A percentile compares a stretch with the other conserved stretches of the same genome.
Evolutionary conservation across 305 asterid genomes (phyloP).

Genomic region (Fraxinus platypoda): DNA sequence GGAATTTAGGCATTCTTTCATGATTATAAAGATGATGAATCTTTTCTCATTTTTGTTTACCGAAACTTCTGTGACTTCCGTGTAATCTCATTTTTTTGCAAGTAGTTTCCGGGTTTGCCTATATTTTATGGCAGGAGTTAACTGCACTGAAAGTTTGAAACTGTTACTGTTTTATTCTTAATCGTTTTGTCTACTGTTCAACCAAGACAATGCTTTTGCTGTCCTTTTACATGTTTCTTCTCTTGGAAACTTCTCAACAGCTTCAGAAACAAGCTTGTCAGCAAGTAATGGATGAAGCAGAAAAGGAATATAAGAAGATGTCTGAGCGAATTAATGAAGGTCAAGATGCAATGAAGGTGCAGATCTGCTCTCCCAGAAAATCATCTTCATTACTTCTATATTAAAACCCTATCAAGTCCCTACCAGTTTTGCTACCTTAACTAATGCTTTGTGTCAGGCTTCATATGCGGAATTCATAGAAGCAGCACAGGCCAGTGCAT

Average conservation of each 20-base stretch:
- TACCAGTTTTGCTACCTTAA: not conserved
- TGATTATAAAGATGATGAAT: not conserved
- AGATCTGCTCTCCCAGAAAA: not conserved
- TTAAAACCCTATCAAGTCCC: not conserved
- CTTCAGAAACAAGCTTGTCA: constrained; percentile 76
- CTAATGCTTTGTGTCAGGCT: constrained; percentile 49
- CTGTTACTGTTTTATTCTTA: not conserved
- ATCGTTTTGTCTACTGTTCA: not conserved
- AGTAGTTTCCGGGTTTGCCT: not conserved
- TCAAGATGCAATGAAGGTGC: constrained; percentile 77
- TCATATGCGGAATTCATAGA: constrained; percentile 65
- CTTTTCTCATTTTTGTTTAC: not conserved
- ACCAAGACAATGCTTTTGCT: not conserved
- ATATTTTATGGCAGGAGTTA: not conserved
- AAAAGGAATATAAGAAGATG: constrained; percentile 67
- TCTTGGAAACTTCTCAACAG: constrained; percentile 39
- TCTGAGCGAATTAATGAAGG: constrained; percentile 63
- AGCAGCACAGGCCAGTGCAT: constrained; percentile 65
- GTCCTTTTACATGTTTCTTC: constrained; percentile 7
- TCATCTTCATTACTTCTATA: not conserved
- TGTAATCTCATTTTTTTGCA: not conserved
- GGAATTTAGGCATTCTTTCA: not conserved
- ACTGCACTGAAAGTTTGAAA: not conserved
- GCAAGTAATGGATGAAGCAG: constrained; percentile 72
- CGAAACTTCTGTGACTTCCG: not conserved